Evolutionary conservation across 2,329 filamentous ascomycete species (phyloP).

Genomic region (Nigrospora osmanthi): DNA sequence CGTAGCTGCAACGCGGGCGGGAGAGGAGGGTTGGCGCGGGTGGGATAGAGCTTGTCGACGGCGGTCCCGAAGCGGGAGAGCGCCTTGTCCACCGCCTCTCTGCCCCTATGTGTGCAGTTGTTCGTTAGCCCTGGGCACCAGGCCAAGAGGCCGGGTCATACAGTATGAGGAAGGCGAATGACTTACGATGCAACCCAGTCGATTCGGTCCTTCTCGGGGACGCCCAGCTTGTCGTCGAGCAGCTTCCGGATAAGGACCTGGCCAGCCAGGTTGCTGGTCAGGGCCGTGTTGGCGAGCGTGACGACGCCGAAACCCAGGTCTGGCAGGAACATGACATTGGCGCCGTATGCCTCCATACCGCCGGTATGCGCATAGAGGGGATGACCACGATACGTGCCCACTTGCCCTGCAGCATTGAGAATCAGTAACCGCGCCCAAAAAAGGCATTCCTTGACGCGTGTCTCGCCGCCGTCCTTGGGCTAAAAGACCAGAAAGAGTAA

Average conservation of each 20-base stretch:
- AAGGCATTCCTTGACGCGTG: no score
- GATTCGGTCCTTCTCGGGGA: conserved; percentile 22
- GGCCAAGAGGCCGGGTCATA: conserved; percentile 1
- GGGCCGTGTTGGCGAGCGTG: conserved; percentile 34
- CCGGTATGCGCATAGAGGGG: conserved; percentile 33
- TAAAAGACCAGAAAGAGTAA: no score
- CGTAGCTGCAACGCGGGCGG: conserved; percentile 25
- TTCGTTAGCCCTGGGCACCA: background rate
- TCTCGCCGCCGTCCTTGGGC: no score
- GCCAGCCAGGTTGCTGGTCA: conserved; percentile 26
- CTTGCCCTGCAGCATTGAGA: conserved; percentile 4
- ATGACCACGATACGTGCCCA: conserved; percentile 32
- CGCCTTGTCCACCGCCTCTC: conserved; percentile 6
- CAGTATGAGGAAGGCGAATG: background rate
- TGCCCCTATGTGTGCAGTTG: conserved; percentile 8
- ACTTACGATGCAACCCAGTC: conserved; percentile 27
- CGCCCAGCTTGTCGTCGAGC: conserved; percentile 29
- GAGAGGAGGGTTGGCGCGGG: conserved; percentile 23
- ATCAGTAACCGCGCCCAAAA: no score
- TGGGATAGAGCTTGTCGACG: conserved; percentile 27
- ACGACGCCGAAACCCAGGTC: conserved; percentile 32
- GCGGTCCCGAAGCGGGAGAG: conserved; percentile 20
- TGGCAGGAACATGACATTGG: conserved; percentile 36
- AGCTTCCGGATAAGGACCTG: conserved; percentile 26
- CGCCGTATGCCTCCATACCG: conserved; percentile 34